Base-by-base conservation (phyloP, 768 basidiomycete genomes). In the Tephrocybe sp. region DNA sequence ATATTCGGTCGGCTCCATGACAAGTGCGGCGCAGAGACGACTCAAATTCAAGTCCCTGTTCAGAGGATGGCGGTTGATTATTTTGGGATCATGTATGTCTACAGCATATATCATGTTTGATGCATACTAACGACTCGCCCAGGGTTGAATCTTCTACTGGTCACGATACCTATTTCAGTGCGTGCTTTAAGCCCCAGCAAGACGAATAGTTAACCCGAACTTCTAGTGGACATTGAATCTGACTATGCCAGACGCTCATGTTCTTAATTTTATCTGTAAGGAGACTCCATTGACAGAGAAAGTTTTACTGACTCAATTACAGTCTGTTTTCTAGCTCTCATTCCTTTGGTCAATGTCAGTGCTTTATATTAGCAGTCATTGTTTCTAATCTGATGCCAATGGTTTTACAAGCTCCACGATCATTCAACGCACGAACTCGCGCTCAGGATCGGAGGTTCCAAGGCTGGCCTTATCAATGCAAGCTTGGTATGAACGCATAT, bases 381-480 rank as follows among this genome's bases (percentile, higher is more conserved):
- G 39, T 38, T 7, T 1, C 34, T 11, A 36, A 27, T 13, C 16
- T 38, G 24, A 30, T n/a, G 1, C 9, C 40, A 2, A 12, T 19
- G 24, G 37, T 27, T 43, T 42, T 19, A 30, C 53, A 88, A 51
- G 86, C 70, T 92, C 24, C 86, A 93, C 54, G 91, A 91, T 53
- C 72, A 92, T 36, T 79, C 80, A 1, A 91, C 87, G 0, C 73
- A 77, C 47, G 86, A 92, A 46, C 68, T 94, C 11, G 79, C 90
- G 9, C 66, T 82, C 8, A 78, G 91, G 37, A 78, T 92, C 21
- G 91, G 91, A 2, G 87, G 88, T 18, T 71, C 85, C 13, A 84
- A 80, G 58, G 82, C 89, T 0, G 91, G 88, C 0, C 71, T 94
- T 16, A 68, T 93, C 25, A 92, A 92, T 56, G 89, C 88, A 34